phyloP scores from a whole-genome alignment of 1,284 basidiomycete genomes.

The Neonothopanus nambi region DNA sequence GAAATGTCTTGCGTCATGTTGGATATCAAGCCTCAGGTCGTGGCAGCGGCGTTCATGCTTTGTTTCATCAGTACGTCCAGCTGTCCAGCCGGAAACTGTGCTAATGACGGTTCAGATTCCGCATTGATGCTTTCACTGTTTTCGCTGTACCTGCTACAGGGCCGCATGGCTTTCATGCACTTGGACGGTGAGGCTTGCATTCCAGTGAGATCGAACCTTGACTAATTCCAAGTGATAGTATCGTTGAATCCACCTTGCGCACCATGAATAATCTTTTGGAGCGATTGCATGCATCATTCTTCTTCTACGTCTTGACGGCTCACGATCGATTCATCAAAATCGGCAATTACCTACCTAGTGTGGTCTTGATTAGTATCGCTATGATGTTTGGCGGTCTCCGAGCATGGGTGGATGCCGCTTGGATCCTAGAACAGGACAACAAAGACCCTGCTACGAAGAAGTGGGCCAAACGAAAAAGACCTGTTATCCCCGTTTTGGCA shows the following conservation, averaged over 20 bases:
- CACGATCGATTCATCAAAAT: conserved; percentile 86
- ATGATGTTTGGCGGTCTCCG: conserved; percentile 82
- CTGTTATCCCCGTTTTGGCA: conserved; percentile 51
- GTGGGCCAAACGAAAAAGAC: conserved; percentile 37
- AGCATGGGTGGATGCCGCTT: conserved; percentile 70
- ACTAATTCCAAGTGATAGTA: conserved; percentile 38
- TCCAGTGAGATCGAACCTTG: neutral
- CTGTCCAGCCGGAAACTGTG: conserved; percentile 5
- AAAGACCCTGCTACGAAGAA: conserved; percentile 18
- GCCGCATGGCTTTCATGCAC: conserved; percentile 92
- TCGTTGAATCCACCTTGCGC: conserved; percentile 83
- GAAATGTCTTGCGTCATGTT: conserved; percentile 66
- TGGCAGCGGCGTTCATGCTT: conserved; percentile 76
- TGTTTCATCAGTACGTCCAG: conserved; percentile 67
- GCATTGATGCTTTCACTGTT: conserved; percentile 92
- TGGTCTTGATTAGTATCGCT: conserved; percentile 76
- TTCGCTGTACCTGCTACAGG: conserved; percentile 87
- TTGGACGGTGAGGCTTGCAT: conserved; percentile 65
- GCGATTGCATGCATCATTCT: conserved; percentile 92
- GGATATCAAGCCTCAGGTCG: conserved; percentile 68
- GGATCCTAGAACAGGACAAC: conserved; percentile 34
- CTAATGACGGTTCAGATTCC: conserved; percentile 57
- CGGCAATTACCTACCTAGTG: conserved; percentile 86
- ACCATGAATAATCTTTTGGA: conserved; percentile 93
- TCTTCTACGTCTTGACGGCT: conserved; percentile 86